These are phyloP conservation scores for Gracilaria gracilis DNA, from an alignment of 23 red algal species.

Conservation along the genomic window DNA sequence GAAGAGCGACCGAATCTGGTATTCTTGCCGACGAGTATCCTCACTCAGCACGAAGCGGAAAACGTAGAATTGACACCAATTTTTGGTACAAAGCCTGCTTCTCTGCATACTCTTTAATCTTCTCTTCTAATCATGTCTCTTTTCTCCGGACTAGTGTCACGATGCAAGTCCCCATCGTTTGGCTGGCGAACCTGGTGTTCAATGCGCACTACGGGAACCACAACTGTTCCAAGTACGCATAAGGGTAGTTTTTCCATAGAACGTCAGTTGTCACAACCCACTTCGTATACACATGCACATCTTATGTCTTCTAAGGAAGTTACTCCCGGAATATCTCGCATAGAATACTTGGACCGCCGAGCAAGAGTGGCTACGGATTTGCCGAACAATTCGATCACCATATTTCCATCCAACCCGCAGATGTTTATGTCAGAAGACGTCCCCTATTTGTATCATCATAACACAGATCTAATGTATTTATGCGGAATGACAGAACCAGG, in stretches of 20 bases:
- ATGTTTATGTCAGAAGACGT: constrained; percentile 84
- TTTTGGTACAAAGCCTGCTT: neutral
- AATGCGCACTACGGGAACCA: constrained; percentile 15
- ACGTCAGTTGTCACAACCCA: constrained; percentile 74
- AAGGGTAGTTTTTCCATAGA: constrained; percentile 20
- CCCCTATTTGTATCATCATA: constrained; percentile 82
- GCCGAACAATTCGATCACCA: constrained; percentile 66
- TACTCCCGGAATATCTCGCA: constrained; percentile 80
- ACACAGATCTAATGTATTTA: constrained; percentile 85
- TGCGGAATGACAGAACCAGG: constrained; percentile 75
- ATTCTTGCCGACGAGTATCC: no score
- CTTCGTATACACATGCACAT: constrained; percentile 75
- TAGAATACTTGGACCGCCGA: constrained; percentile 75
- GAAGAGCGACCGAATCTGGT: neutral
- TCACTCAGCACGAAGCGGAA: neutral
- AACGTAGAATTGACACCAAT: neutral
- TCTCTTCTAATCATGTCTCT: neutral
- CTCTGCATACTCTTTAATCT: neutral
- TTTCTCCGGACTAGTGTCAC: neutral
- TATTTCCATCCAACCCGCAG: constrained; percentile 78
- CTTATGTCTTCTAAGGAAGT: constrained; percentile 66
- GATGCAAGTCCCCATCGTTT: neutral
- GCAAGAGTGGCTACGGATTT: constrained; percentile 40
- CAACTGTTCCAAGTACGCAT: neutral
- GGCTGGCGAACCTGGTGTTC: neutral